Percentiles rank a stretch among this genome's conserved stretches.
Conservation (phyloP, 495 filamentous ascomycete species). For the Penicillium manginii region DNA sequence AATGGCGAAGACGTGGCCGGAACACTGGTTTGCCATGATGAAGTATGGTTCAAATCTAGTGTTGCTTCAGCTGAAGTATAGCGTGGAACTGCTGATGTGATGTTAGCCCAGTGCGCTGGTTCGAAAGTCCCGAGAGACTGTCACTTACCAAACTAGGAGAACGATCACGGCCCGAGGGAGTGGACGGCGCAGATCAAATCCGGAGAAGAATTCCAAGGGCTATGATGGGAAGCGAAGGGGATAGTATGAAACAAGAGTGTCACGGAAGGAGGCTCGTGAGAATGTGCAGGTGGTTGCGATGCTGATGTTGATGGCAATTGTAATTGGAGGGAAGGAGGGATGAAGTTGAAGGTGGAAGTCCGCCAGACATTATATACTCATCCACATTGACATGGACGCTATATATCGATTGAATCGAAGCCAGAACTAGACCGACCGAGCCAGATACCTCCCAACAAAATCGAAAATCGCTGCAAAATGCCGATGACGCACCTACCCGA, state of each 20-base stretch:
- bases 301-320: background rate
- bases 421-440: slow-evolving; percentile 4
- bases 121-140: slow-evolving; percentile 18
- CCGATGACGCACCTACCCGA: slow-evolving; percentile 30
- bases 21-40: slow-evolving; percentile 53
- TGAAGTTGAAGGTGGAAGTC: slow-evolving; percentile 2
- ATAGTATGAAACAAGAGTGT: too few relatives aligned
- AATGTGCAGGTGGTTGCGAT: background rate
- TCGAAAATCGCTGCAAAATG: slow-evolving; percentile 20
- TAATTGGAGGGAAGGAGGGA: background rate
- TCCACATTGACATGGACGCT: background rate
- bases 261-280: too few relatives aligned
- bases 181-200: slow-evolving; percentile 36
- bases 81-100: background rate
- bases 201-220: slow-evolving; percentile 17
- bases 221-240: slow-evolving; percentile 3
- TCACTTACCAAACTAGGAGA: slow-evolving; percentile 26
- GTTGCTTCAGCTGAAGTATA: background rate
- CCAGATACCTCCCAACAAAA: slow-evolving; percentile 7
- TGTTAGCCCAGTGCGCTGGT: slow-evolving; percentile 29
- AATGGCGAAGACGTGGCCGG: slow-evolving; percentile 50
- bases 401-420: background rate
- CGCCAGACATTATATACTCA: slow-evolving; percentile 2
- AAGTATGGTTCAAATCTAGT: background rate
- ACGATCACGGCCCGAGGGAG: slow-evolving; percentile 26